Evolutionary conservation across 202 grass and related monocot genomes (phyloP).

Genomic region (Musa balbisiana): DNA sequence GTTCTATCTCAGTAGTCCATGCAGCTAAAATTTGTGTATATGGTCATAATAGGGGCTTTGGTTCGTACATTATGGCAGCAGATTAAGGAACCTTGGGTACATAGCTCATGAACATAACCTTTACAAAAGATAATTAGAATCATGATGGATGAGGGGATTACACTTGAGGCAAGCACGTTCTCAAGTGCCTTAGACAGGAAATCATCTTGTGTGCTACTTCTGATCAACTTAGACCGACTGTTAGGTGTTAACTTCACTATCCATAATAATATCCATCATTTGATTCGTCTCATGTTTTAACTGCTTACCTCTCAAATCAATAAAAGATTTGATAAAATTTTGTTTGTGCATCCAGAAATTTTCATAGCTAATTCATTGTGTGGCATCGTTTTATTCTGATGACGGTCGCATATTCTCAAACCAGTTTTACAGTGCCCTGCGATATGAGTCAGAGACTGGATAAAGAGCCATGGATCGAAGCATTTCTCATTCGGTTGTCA

Average conservation of each 20-base stretch:
- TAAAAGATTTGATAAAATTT: too few relatives aligned
- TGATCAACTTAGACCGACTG: background rate
- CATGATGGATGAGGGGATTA: background rate
- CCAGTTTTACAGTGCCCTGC: conserved; percentile 46
- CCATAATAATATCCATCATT: background rate
- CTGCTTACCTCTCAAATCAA: too few relatives aligned
- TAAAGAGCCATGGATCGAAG: conserved; percentile 56
- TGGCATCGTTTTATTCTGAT: background rate
- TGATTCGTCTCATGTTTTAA: too few relatives aligned
- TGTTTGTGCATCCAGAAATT: too few relatives aligned
- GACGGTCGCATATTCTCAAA: background rate
- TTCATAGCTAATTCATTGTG: background rate
- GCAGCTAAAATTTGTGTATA: background rate
- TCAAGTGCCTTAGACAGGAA: background rate
- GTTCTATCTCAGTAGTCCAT: background rate
- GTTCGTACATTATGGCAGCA: background rate
- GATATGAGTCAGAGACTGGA: conserved; percentile 32
- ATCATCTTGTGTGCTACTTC: background rate
- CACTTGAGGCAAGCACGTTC: too few relatives aligned
- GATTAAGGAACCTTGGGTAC: background rate
- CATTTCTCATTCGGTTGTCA: conserved; percentile 43
- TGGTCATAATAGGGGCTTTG: background rate
- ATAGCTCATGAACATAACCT: background rate
- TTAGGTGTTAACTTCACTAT: background rate
- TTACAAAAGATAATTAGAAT: background rate